Base-by-base conservation (phyloP, 2,329 filamentous ascomycete genomes). In the Stromatinia cepivora region DNA sequence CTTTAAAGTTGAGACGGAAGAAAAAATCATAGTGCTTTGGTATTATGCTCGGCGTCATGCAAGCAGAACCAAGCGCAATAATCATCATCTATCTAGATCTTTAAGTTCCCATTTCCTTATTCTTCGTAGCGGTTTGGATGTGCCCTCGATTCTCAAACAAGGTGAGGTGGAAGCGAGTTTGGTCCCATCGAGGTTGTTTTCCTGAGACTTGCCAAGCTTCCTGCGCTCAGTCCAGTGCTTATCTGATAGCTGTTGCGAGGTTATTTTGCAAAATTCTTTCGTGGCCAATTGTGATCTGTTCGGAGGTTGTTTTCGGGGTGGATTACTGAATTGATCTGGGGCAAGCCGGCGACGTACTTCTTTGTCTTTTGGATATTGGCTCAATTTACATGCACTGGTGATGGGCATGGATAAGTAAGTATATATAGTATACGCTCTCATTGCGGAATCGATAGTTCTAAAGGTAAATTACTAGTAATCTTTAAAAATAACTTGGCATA, bases 101-200 rank as follows among this genome's bases (percentile, higher is more conserved):
- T n/a, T 64, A 20, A 11, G 22, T 57, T n/a, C 34, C 13, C 8
- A 28, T 36, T 13, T 63, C n/a, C 5, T 66, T 56, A 5, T 17
- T 28, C n/a, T 22, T 25, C 46, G 25, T 46, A 22, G 28, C 48
- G 25, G 48, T 68, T 54, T 50, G 53, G 39, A 39, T 28, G 31
- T 46, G 67, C 50, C 45, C 36, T 11, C 20, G 45, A 69, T 57
- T 69, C 52, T 50, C 61, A 56, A 65, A 69, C 79, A 76, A 72
- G 71, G 71, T 79, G 79, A 78, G 76, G 77, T 72, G 72, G 69
- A 80, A 81, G 79, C 79, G 80, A 80, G 80, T 81, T 81, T 81
- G 80, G 78, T 72, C 66, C 53, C 52, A 57, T 66, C 66, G 61
- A 25, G 31, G 42, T 70, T 34, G 53, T 25, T 68, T 66, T 54